phyloP scores from a whole-genome alignment of 768 basidiomycete species.

The Pholiota microspora region DNA sequence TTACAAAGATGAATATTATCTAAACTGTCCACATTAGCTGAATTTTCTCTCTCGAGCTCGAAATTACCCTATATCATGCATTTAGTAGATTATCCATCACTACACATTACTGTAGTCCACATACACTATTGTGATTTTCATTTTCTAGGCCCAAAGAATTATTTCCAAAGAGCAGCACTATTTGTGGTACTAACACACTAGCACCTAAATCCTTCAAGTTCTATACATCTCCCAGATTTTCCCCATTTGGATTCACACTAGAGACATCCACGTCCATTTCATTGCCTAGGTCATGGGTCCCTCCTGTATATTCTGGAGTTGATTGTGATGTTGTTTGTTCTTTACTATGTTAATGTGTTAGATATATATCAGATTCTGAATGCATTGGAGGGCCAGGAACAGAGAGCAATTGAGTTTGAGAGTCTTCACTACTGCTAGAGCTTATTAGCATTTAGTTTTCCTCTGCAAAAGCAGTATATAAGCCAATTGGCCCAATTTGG shows the following conservation, averaged over 20 bases:
- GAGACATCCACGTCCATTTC: too few relatives aligned
- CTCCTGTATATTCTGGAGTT: too few relatives aligned
- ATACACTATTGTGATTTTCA: background rate
- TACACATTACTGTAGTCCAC: background rate
- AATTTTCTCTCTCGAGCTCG: background rate
- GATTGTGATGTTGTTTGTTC: too few relatives aligned
- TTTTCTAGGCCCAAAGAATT: background rate
- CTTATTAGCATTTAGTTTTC: background rate
- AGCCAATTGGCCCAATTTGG: background rate
- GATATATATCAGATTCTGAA: too few relatives aligned
- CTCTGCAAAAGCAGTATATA: background rate
- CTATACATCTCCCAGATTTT: too few relatives aligned
- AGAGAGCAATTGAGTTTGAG: too few relatives aligned
- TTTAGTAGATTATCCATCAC: background rate
- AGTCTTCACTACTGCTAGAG: background rate
- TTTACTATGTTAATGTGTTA: too few relatives aligned
- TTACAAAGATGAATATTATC: background rate
- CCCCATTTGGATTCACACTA: too few relatives aligned
- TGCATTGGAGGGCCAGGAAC: too few relatives aligned
- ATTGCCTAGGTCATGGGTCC: too few relatives aligned
- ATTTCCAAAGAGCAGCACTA: background rate
- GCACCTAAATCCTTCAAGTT: too few relatives aligned
- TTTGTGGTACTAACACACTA: background rate
- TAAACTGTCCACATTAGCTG: background rate
- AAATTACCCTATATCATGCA: background rate